phyloP scores from a whole-genome alignment of 306 rosid genomes.

The Quillaja saponaria region DNA sequence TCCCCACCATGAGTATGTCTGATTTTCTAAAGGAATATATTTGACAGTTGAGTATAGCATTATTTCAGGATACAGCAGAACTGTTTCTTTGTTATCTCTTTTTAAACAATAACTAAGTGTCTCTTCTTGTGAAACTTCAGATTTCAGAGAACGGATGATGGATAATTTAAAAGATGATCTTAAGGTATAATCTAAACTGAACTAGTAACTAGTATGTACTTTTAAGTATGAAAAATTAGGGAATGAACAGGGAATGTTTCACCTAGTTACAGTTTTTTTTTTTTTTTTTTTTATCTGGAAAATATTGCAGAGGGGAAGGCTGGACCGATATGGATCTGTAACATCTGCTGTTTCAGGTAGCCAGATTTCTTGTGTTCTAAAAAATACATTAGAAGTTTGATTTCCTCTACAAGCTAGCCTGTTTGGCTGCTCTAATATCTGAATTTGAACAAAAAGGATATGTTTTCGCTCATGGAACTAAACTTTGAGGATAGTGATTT shows the following conservation, averaged over 20 bases:
- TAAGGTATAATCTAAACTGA: slow-evolving; percentile 54
- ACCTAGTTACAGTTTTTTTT: slow-evolving; percentile 1
- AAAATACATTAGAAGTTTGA: slow-evolving; percentile 4
- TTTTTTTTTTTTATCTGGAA: slow-evolving; percentile 23
- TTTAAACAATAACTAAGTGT: slow-evolving; percentile 13
- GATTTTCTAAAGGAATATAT: not conserved
- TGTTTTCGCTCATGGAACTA: slow-evolving; percentile 2
- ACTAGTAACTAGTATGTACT: slow-evolving; percentile 12
- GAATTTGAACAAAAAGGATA: not conserved
- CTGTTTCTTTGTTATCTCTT: slow-evolving; percentile 13
- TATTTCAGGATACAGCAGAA: not conserved
- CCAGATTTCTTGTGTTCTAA: slow-evolving; percentile 13
- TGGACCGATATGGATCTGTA: slow-evolving; percentile 76
- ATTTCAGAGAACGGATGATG: slow-evolving; percentile 79
- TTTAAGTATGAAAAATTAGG: slow-evolving; percentile 7
- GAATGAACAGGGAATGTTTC: slow-evolving; percentile 19
- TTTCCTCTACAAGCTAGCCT: too few species aligned
- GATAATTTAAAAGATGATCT: slow-evolving; percentile 75
- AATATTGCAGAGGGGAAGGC: slow-evolving; percentile 60
- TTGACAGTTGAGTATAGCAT: slow-evolving; percentile 1
- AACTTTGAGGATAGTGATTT: not conserved
- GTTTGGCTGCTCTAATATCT: too few species aligned
- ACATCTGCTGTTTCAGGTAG: slow-evolving; percentile 80
- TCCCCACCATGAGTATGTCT: slow-evolving; percentile 1
- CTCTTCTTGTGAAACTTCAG: slow-evolving; percentile 51